Conservation (phyloP, 1,139 yeast genomes). For the Trichomonascaceae sp. region DNA sequence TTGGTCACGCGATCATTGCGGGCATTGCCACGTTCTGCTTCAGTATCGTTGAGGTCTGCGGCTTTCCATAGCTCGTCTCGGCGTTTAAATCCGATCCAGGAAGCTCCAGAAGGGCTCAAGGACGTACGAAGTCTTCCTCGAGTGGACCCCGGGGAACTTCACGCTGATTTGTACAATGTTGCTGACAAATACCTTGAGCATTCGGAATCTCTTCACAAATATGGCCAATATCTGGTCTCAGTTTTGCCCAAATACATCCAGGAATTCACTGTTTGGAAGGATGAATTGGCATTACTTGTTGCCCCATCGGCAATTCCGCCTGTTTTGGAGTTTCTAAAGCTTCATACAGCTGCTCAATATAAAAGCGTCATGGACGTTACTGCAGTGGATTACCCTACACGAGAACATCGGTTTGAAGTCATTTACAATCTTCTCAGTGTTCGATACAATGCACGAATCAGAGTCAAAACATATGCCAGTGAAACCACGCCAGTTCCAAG, state of each 20-base stretch:
- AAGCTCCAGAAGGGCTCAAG: conserved; percentile 30
- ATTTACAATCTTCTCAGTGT: conserved; percentile 77
- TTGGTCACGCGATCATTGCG: background rate
- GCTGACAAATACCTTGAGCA: conserved; percentile 68
- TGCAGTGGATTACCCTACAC: conserved; percentile 80
- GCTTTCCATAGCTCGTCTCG: background rate
- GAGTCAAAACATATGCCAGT: conserved; percentile 84
- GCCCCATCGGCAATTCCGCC: conserved; percentile 75
- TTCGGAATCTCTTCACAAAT: conserved; percentile 71
- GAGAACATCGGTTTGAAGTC: conserved; percentile 80
- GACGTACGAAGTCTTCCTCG: conserved; percentile 32
- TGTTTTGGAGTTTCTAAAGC: conserved; percentile 59
- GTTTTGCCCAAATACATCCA: conserved; percentile 79
- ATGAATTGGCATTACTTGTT: conserved; percentile 70
- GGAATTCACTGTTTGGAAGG: conserved; percentile 86
- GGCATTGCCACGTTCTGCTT: background rate
- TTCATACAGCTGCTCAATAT: conserved; percentile 78
- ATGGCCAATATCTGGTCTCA: conserved; percentile 73
- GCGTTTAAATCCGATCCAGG: conserved; percentile 17
- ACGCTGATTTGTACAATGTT: conserved; percentile 67
- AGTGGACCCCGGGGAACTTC: conserved; percentile 33
- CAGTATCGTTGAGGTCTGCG: background rate
- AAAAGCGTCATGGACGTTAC: conserved; percentile 76
- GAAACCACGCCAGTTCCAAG: conserved; percentile 82
- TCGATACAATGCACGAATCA: conserved; percentile 78